A percentile compares a stretch with the other conserved stretches of the same genome.
Evolutionary conservation across 2,329 filamentous ascomycete genomes (phyloP).

Genomic region (Aspergillus niger): DNA sequence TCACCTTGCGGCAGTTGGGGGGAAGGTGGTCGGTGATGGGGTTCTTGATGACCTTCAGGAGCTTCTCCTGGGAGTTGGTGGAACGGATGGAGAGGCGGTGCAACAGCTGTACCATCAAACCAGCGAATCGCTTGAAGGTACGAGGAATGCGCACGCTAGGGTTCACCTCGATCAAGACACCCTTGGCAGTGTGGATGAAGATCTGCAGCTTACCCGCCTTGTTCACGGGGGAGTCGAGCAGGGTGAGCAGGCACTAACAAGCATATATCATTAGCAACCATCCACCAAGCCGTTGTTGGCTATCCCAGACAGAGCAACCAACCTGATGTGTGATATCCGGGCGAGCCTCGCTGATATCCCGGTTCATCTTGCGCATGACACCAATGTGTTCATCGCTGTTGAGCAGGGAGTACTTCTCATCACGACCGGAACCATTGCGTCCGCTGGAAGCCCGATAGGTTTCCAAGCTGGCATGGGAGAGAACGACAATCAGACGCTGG

Average conservation of each 20-base stretch:
- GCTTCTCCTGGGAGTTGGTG: constrained; percentile 95
- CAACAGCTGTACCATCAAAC: constrained; percentile 96
- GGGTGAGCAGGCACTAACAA: constrained; percentile 84
- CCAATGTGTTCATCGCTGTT: constrained; percentile 99
- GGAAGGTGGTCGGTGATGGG: constrained; percentile 96
- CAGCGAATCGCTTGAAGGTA: constrained; percentile 98
- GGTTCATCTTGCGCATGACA: constrained; percentile 98
- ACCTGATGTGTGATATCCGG: constrained; percentile 99
- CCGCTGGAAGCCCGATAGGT: constrained; percentile 89
- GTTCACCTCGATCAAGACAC: constrained; percentile 95
- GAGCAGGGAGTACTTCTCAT: constrained; percentile 95
- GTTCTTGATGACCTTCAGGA: constrained; percentile 96
- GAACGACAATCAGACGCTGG: constrained; percentile 87
- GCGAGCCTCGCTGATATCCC: constrained; percentile 95
- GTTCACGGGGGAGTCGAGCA: constrained; percentile 97
- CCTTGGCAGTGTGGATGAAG: constrained; percentile 97
- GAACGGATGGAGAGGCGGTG: constrained; percentile 95
- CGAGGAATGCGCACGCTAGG: constrained; percentile 96
- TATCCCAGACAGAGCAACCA: constrained; percentile 36
- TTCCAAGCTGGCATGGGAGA: constrained; percentile 95
- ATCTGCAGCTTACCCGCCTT: constrained; percentile 97
- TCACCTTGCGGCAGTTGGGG: constrained; percentile 96
- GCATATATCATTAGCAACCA: constrained; percentile 7
- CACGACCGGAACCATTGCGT: constrained; percentile 64
- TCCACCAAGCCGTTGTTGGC: neutral